These are phyloP conservation scores for Agaricus subrufescens DNA, from an alignment of 768 basidiomycete species.

Conservation along the genomic window DNA sequence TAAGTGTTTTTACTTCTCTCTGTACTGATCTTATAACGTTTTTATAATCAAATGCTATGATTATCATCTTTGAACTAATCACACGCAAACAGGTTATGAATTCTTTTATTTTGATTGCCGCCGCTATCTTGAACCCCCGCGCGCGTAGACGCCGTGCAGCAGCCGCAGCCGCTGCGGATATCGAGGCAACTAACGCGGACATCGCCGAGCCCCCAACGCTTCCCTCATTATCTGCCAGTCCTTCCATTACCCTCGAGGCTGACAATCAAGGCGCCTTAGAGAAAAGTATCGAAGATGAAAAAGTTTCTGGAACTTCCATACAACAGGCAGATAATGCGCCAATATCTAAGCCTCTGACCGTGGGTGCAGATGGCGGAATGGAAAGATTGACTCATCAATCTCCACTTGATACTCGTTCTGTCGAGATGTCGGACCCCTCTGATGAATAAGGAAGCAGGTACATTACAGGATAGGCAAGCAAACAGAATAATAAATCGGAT, in stretches of 20 bases:
- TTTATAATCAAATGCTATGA: background rate
- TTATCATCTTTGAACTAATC: background rate
- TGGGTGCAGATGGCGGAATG: too few species aligned
- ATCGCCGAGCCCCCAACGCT: background rate
- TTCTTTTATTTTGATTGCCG: constrained; percentile 52
- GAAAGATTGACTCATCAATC: too few species aligned
- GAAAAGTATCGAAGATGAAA: background rate
- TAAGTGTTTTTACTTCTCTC: constrained; percentile 23
- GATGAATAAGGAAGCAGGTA: too few species aligned
- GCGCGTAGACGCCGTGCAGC: constrained; percentile 32
- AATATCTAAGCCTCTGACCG: too few species aligned
- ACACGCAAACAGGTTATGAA: constrained; percentile 48
- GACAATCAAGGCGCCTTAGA: background rate
- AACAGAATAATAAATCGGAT: too few species aligned
- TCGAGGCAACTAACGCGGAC: background rate
- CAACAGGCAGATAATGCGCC: background rate
- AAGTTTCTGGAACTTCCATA: background rate
- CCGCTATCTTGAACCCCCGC: constrained; percentile 61
- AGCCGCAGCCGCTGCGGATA: background rate
- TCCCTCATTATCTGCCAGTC: background rate
- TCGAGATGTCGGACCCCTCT: too few species aligned
- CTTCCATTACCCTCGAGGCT: background rate
- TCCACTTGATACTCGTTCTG: too few species aligned
- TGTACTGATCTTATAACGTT: background rate
- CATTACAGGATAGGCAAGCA: too few species aligned